These are phyloP conservation scores for Aspergillus calidoustus DNA, from an alignment of 2,329 filamentous ascomycete genomes.

Conservation along the genomic window DNA sequence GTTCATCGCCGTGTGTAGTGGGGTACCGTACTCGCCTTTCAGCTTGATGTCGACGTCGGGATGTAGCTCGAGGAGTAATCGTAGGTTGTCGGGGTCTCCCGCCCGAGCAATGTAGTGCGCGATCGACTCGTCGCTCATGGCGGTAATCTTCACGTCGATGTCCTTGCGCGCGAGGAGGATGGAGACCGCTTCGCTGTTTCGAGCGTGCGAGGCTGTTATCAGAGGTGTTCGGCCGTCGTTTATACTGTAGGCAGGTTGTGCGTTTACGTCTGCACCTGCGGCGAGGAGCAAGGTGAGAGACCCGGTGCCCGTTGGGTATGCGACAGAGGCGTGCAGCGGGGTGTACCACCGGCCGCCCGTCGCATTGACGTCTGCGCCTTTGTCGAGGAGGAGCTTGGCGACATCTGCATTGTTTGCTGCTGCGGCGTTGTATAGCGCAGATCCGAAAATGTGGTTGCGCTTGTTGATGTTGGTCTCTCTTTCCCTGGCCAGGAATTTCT, in stretches of 20 bases:
- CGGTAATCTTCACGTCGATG: neutral
- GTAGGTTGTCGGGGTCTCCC: neutral
- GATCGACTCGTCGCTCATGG: neutral
- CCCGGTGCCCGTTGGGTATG: neutral
- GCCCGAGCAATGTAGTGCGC: neutral
- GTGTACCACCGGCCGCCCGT: neutral
- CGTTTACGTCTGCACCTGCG: neutral
- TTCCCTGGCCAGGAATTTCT: neutral
- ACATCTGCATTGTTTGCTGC: neutral
- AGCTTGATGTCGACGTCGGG: neutral
- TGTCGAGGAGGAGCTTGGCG: neutral
- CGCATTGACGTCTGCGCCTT: neutral
- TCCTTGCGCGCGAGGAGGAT: neutral
- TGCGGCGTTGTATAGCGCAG: neutral
- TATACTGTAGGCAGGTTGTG: neutral
- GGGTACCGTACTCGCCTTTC: neutral
- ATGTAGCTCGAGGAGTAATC: neutral
- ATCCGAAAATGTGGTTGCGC: neutral
- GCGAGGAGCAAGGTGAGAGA: neutral
- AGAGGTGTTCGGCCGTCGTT: neutral
- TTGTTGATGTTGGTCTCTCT: neutral
- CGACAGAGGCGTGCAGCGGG: neutral
- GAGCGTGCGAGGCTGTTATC: neutral
- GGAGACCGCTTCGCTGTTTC: neutral
- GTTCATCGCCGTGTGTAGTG: neutral